A percentile compares a stretch with the other conserved stretches of the same genome.
phyloP scores from a whole-genome alignment of 768 basidiomycete species.

The Phaeolepiota aurea region DNA sequence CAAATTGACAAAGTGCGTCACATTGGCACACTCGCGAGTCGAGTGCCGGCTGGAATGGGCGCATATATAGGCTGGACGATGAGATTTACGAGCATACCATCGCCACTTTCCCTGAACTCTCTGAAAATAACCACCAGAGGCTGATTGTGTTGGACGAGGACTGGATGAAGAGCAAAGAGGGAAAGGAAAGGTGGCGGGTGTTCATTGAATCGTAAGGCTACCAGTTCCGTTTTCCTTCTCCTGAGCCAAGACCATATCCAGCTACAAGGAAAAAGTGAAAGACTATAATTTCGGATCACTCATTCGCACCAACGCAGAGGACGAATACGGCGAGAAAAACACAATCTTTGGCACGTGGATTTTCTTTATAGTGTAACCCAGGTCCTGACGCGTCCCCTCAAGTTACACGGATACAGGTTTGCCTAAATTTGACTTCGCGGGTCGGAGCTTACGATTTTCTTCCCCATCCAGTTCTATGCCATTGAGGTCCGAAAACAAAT shows the following conservation, averaged over 20 bases:
- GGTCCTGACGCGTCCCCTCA: constrained; percentile 2
- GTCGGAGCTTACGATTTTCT: neutral
- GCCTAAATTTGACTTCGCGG: constrained; percentile 8
- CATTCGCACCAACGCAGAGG: constrained; percentile 69
- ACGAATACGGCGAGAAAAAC: constrained; percentile 87
- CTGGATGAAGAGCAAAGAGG: constrained; percentile 80
- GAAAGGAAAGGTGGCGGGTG: constrained; percentile 85
- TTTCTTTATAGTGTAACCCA: neutral
- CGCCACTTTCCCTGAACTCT: constrained; percentile 75
- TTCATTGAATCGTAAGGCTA: constrained; percentile 64
- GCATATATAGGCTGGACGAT: constrained; percentile 65
- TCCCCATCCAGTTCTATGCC: constrained; percentile 67
- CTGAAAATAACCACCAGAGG: constrained; percentile 35
- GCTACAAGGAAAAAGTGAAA: constrained; percentile 85
- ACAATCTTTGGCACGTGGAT: constrained; percentile 77
- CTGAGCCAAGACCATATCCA: constrained; percentile 15
- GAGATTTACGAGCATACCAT: constrained; percentile 80
- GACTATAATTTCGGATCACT: constrained; percentile 97
- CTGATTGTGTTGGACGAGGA: constrained; percentile 73
- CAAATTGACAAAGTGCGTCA: constrained; percentile 69
- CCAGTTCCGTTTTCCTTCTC: constrained; percentile 1
- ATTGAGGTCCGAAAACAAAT: constrained; percentile 52
- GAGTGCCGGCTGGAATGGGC: constrained; percentile 6
- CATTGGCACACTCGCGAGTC: neutral
- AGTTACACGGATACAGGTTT: constrained; percentile 69